Percentiles rank a stretch among this genome's conserved stretches.
Evolutionary conservation across 1,284 basidiomycete genomes (phyloP).

Genomic region (Singerocomus rubriflavus): DNA sequence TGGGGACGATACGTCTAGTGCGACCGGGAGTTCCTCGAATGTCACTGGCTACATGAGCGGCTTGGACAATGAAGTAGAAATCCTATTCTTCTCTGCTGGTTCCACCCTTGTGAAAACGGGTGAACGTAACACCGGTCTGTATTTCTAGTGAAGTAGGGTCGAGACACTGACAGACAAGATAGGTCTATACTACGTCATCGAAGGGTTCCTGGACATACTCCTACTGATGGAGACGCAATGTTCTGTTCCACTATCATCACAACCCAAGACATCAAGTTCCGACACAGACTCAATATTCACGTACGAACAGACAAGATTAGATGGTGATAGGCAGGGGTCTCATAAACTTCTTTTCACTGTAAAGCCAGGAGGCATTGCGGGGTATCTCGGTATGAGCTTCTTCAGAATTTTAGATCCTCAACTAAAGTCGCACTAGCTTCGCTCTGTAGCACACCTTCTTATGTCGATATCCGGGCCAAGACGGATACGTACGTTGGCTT

Average conservation of each 20-base stretch:
- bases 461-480: constrained; percentile 95
- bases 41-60: constrained; percentile 65
- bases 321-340: constrained; percentile 20
- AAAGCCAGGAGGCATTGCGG: constrained; percentile 97
- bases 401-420: neutral
- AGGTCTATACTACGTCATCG: constrained; percentile 98
- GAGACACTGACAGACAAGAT: constrained; percentile 7
- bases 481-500: constrained; percentile 98
- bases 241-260: constrained; percentile 23
- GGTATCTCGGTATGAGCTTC: constrained; percentile 75
- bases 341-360: constrained; percentile 86
- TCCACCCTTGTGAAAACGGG: constrained; percentile 86
- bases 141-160: neutral
- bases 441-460: constrained; percentile 87
- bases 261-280: constrained; percentile 20
- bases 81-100: constrained; percentile 89
- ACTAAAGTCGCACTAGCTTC: constrained; percentile 55
- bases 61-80: constrained; percentile 94
- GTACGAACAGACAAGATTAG: constrained; percentile 16
- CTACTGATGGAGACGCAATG: constrained; percentile 53
- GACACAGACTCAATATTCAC: constrained; percentile 25
- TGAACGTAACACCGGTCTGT: constrained; percentile 78
- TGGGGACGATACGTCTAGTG: constrained; percentile 64
- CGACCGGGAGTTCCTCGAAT: constrained; percentile 61
- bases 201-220: constrained; percentile 93